Evolutionary conservation across 2,329 filamentous ascomycete genomes (phyloP), one percentile per base, ranked within the genome.

Genomic region (Bimuria novae-zelandiae): DNA sequence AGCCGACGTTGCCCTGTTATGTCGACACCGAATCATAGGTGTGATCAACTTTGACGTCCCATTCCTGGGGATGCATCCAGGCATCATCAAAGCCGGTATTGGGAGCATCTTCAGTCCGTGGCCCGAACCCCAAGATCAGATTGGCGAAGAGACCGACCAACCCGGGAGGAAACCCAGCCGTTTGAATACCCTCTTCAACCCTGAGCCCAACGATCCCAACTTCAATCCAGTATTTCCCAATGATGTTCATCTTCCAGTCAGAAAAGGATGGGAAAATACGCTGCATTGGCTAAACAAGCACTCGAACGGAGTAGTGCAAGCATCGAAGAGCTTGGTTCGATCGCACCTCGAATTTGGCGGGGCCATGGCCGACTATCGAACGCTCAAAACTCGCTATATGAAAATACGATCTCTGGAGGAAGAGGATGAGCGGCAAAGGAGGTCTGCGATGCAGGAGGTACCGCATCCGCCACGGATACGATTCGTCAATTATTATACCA

Each of bases 401-500:
- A 82, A 76, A 36, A 76, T 96, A 22, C 82, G 89, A 49, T 83
- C 81, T 1, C 76, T 96, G 8, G 91, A 96, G 68, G 86, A 89
- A 65, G 82, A 89, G 51, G 84, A 88, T 12, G 76, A 79, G 36
- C 68, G 60, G 37, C 72, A 47, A 51, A 61, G 65, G 54, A 68
- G 50, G 59, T 67, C 60, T 29, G 67, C 54, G 32, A 67, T 65
- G 61, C 69, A 59, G n/a, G 63, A 55, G 19, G 58, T 60, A 45
- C 62, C 46, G 41, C 65, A 56, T 58, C 76, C 76, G 1, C 76
- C 78, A 2, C 79, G 87, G 47, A 83, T 94, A 10, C 82, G 91
- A 14, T 96, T 96, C 64, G 80, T 90, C 52, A 96, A 96, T 68
- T 96, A 96, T 70, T 96, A 93, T 69, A 96, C 92, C 1, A 83